Evolutionary conservation across 192 early-diverging fungal species (phyloP), one percentile per base, ranked within the genome.

Genomic region (Gryganskiella cystojenkinii): DNA sequence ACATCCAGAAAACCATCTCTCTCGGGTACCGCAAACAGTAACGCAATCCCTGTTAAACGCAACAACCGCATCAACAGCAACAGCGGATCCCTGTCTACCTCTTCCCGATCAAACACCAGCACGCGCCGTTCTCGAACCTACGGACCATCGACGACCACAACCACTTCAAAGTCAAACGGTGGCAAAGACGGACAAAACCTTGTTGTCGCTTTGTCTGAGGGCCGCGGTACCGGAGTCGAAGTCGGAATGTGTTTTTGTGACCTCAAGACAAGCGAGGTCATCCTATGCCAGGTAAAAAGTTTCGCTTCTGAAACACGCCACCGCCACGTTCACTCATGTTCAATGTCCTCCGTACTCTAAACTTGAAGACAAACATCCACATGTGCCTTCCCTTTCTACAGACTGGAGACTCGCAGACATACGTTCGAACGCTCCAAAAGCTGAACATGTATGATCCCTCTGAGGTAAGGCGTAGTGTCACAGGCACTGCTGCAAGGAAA

Each of bases 351-450:
- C 13, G 28, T 15, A 19, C 57, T 22, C 24, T 20, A 34, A 43
- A 59, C 11, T n/a, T n/a, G n/a, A n/a, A n/a, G n/a, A n/a, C n/a
- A n/a, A n/a, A n/a, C n/a, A n/a, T n/a, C n/a, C n/a, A n/a, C n/a
- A n/a, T n/a, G n/a, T n/a, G n/a, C n/a, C n/a, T n/a, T n/a, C n/a
- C n/a, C n/a, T n/a, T n/a, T n/a, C n/a, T n/a, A 13, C 64, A 92
- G 90, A 83, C 90, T 59, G 82, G 85, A 24, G 92, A 93, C 61
- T 84, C 86, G 2, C 86, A 83, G 53, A 89, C 86, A 4, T 92
- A 90, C 65, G 66, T 79, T 24, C 84, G 85, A 35, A 87, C 89
- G 0, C 46, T 94, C 31, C 85, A 92, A 34, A 87, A 87, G 52
- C 74, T 94, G 20, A 74, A 73, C 66, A 33, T 91, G 3, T 79